A percentile compares a stretch with the other conserved stretches of the same genome.
phyloP scores from a whole-genome alignment of 371 early-diverging fungal species.

The Capillidium heterosporum region DNA sequence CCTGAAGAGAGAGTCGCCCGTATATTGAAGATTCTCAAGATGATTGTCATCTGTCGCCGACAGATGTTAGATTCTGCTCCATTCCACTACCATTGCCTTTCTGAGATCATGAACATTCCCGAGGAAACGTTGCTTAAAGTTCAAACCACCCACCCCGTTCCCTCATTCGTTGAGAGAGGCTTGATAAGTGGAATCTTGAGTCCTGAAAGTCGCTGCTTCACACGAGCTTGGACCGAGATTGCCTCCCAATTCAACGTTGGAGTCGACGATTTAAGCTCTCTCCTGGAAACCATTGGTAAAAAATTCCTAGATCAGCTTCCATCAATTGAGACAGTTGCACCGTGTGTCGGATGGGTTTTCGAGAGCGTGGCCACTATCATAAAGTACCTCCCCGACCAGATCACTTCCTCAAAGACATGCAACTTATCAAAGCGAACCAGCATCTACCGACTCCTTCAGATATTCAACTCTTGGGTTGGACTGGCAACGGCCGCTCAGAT shows the following conservation, averaged over 20 bases:
- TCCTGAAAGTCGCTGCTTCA: conserved; percentile 51
- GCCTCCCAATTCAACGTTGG: conserved; percentile 24
- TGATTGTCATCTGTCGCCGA: conserved; percentile 29
- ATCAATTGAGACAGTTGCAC: conserved; percentile 13
- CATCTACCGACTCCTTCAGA: conserved; percentile 35
- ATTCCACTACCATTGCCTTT: background rate
- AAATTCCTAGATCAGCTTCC: background rate
- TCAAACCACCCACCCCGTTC: conserved; percentile 18
- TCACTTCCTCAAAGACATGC: background rate
- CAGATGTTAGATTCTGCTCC: conserved; percentile 16
- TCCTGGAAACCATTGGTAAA: conserved; percentile 8
- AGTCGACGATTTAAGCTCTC: conserved; percentile 37
- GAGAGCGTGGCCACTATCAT: conserved; percentile 13
- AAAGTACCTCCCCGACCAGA: background rate
- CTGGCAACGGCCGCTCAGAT: conserved; percentile 8
- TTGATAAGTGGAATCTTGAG: conserved; percentile 55
- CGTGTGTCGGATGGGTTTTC: conserved; percentile 29
- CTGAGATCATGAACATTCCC: background rate
- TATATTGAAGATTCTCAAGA: conserved; percentile 39
- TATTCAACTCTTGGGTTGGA: conserved; percentile 18
- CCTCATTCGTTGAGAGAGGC: conserved; percentile 61
- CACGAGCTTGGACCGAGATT: conserved; percentile 46
- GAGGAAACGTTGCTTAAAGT: background rate
- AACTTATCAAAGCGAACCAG: conserved; percentile 55
- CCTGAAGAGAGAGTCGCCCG: conserved; percentile 28